Conservation (phyloP, 140 eudicot species). For the Oenanthe javanica region DNA sequence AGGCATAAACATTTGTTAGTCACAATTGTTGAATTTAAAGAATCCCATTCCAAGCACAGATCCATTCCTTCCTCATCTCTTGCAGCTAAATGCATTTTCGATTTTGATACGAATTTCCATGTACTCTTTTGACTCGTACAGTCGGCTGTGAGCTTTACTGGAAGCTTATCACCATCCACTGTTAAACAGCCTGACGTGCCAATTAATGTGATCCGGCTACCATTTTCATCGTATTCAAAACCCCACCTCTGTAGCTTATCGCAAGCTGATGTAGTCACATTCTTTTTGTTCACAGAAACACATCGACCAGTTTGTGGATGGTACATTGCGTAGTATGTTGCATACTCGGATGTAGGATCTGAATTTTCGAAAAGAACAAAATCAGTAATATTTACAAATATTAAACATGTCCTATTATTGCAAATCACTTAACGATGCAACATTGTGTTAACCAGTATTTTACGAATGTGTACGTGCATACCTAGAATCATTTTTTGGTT, state of each 20-base stretch:
- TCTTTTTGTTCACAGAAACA: slow-evolving; percentile 14
- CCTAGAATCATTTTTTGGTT: slow-evolving; percentile 42
- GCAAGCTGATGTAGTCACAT: slow-evolving; percentile 32
- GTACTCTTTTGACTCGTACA: slow-evolving; percentile 29
- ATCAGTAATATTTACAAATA: background rate
- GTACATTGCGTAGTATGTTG: slow-evolving; percentile 31
- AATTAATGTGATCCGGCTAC: slow-evolving; percentile 23
- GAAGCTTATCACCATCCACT: slow-evolving; percentile 20
- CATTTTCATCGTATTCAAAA: slow-evolving; percentile 22
- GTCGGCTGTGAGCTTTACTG: slow-evolving; percentile 22
- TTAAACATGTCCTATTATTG: background rate
- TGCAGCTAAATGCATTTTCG: slow-evolving; percentile 48
- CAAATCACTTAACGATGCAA: background rate
- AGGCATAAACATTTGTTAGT: slow-evolving; percentile 56
- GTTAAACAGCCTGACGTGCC: slow-evolving; percentile 23
- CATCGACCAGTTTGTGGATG: slow-evolving; percentile 65
- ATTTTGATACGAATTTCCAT: slow-evolving; percentile 45
- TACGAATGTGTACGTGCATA: background rate
- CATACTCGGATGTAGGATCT: slow-evolving; percentile 14
- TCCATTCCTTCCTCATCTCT: slow-evolving; percentile 28
- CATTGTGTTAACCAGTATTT: background rate
- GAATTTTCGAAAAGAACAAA: background rate
- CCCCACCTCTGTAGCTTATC: slow-evolving; percentile 24
- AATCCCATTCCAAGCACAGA: slow-evolving; percentile 60
- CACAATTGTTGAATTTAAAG: slow-evolving; percentile 19